Base-by-base conservation (phyloP, 805 yeast genomes). In the Cyberlindnera mrakii region DNA sequence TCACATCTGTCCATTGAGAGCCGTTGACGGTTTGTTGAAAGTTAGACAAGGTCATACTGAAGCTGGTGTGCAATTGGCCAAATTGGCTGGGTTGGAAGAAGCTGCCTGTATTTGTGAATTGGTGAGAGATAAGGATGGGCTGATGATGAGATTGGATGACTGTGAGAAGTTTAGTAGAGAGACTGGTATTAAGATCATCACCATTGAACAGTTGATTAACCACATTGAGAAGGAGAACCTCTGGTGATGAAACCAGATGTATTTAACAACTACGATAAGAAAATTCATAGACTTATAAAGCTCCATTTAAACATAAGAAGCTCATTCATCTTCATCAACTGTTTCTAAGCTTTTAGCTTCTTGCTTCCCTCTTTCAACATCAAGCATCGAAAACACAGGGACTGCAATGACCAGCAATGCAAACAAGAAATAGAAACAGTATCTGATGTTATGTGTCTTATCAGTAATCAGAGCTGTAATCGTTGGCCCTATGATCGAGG, bases 1-100 rank as follows among this genome's bases (percentile, higher is more conserved):
- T 15, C 99, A 93, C 59, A 70, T 93, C 27, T 78, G 91, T 51
- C 99, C 99, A 3, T 72, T 93, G 54, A 75, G 98, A 54, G 98
- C 98, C 3, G 85, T 74, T 17, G 85, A 85, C 19, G 96, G 96
- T 1, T 82, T 95, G 41, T 78, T 93, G 44, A 69, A 80, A 44
- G 67, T 69, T 39, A 84, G 99, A 71, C 72, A 85, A 45, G 99
- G 99, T 14, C 99, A 93, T 62, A 93, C 99, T 10, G 99, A 93
- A 67, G 98, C 99, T 15, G 89, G 88, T 23, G 95, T 93, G 8
- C 96, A 91, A 59, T 71, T 93, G 50, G 82, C 96, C 59, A 67
- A 69, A 56, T 70, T 90, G 56, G 74, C 91, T 6, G 89, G 88
- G 0, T 70, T 85, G 53, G 77, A 77, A 49, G 95, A 93, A 2